phyloP scores from a whole-genome alignment of 2,329 filamentous ascomycete species.

The Exophiala oligosperma region DNA sequence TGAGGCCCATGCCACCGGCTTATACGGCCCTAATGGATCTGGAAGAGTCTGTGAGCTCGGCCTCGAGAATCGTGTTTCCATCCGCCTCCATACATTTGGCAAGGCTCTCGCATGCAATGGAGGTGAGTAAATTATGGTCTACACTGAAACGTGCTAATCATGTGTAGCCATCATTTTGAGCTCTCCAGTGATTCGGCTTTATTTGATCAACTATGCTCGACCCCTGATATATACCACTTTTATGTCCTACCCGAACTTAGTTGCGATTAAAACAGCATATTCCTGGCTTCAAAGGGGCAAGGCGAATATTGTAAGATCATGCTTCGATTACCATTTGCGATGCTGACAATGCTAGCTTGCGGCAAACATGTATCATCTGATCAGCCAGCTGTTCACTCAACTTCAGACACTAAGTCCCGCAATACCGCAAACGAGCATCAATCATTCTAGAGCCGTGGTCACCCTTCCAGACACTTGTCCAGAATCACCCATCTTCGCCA shows the following conservation, averaged over 20 bases:
- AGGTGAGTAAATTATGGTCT: slow-evolving; percentile 48
- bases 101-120: slow-evolving; percentile 64
- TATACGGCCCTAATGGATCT: slow-evolving; percentile 50
- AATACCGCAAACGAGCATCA: slow-evolving; percentile 35
- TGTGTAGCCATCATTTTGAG: slow-evolving; percentile 61
- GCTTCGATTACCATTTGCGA: slow-evolving; percentile 18
- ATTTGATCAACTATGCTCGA: slow-evolving; percentile 75
- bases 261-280: slow-evolving; percentile 60
- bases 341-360: slow-evolving; percentile 35
- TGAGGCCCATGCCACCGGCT: slow-evolving; percentile 56
- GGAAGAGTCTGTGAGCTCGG: slow-evolving; percentile 54
- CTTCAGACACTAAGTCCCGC: slow-evolving; percentile 46
- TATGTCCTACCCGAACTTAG: slow-evolving; percentile 61
- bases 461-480: slow-evolving; percentile 37
- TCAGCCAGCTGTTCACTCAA: slow-evolving; percentile 47
- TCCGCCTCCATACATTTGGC: slow-evolving; percentile 53
- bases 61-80: slow-evolving; percentile 51
- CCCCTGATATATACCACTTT: slow-evolving; percentile 74
- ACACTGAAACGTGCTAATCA: not conserved
- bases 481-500: slow-evolving; percentile 63
- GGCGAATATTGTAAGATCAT: slow-evolving; percentile 44
- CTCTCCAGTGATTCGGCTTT: slow-evolving; percentile 58
- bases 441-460: slow-evolving; percentile 32
- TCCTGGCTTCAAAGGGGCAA: slow-evolving; percentile 54
- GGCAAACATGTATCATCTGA: slow-evolving; percentile 49